A percentile compares a stretch with the other conserved stretches of the same genome.
Conservation (phyloP, 2,329 filamentous ascomycete species). For the Raffaelea albimanens region DNA sequence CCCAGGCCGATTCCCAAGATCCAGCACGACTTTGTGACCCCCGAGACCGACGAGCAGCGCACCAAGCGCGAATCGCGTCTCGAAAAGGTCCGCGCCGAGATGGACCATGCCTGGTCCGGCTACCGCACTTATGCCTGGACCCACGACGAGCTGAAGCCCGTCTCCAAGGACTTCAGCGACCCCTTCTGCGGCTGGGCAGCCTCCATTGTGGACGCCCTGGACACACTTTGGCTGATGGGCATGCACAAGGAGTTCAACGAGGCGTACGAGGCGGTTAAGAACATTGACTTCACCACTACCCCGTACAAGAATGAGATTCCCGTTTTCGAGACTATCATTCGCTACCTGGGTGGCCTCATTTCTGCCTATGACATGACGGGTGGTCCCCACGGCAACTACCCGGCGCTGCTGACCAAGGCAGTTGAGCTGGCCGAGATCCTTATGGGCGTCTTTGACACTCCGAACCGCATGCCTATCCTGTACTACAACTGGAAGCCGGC, state of each 20-base stretch:
- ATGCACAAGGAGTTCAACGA: slow-evolving; percentile 71
- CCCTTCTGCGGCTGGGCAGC: slow-evolving; percentile 91
- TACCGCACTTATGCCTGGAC: slow-evolving; percentile 75
- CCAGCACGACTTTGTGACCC: slow-evolving; percentile 57
- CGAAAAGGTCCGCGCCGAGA: slow-evolving; percentile 60
- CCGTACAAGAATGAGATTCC: slow-evolving; percentile 57
- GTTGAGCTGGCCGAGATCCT: slow-evolving; percentile 71
- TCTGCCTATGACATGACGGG: slow-evolving; percentile 81
- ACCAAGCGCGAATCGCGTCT: slow-evolving; percentile 56
- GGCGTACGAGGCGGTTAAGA: slow-evolving; percentile 57
- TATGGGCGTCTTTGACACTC: slow-evolving; percentile 80
- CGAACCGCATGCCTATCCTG: slow-evolving; percentile 82
- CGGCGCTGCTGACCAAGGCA: slow-evolving; percentile 65
- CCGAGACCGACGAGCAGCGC: slow-evolving; percentile 50
- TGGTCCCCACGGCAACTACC: slow-evolving; percentile 44
- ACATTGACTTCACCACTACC: slow-evolving; percentile 77
- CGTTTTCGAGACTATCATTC: slow-evolving; percentile 87
- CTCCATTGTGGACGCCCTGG: slow-evolving; percentile 72
- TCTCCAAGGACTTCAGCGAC: slow-evolving; percentile 58
- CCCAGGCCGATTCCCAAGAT: slow-evolving; percentile 65
- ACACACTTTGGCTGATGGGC: slow-evolving; percentile 83
- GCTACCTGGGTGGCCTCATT: slow-evolving; percentile 79
- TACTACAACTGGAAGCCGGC: slow-evolving; percentile 70
- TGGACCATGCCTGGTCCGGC: slow-evolving; percentile 70
- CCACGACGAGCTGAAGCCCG: slow-evolving; percentile 76